Evolutionary conservation across 148 eudicot species (phyloP).

Genomic region (Simmondsia chinensis): DNA sequence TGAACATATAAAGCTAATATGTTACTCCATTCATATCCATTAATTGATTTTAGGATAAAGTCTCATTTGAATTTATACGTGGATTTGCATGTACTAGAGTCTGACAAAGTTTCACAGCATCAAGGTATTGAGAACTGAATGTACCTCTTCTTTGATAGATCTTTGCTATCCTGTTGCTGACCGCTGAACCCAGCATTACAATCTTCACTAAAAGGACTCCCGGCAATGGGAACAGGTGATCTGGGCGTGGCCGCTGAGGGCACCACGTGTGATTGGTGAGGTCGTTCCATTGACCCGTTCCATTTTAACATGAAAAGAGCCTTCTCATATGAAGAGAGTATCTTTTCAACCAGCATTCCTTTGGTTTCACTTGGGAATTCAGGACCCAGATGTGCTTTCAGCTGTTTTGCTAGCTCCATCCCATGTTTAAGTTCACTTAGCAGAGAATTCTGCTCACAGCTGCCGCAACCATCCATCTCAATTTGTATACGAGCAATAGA

Average conservation of each 20-base stretch:
- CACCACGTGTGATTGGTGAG: slow-evolving; percentile 17
- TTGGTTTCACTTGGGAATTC: slow-evolving; percentile 23
- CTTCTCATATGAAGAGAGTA: slow-evolving; percentile 58
- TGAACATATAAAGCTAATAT: too few relatives aligned
- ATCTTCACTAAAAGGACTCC: slow-evolving; percentile 51
- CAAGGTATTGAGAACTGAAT: too few relatives aligned
- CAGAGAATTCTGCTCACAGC: slow-evolving; percentile 21
- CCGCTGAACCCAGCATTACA: slow-evolving; percentile 16
- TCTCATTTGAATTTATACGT: too few relatives aligned
- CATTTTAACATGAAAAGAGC: slow-evolving; percentile 54
- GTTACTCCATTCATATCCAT: too few relatives aligned
- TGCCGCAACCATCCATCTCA: slow-evolving; percentile 15
- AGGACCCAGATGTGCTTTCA: slow-evolving; percentile 35
- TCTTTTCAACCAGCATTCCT: slow-evolving; percentile 39
- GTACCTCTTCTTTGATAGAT: slow-evolving; percentile 67
- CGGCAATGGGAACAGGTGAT: slow-evolving; percentile 47
- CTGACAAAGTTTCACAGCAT: too few relatives aligned
- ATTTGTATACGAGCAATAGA: too few relatives aligned
- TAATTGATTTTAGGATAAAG: too few relatives aligned
- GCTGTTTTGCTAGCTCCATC: slow-evolving; percentile 54
- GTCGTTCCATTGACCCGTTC: slow-evolving; percentile 30
- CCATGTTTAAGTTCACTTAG: slow-evolving; percentile 54
- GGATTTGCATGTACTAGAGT: too few relatives aligned
- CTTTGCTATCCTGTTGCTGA: slow-evolving; percentile 21
- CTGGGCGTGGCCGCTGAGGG: slow-evolving; percentile 23